These are phyloP conservation scores for Capsella rubella DNA, from an alignment of 441 rosid species.

Conservation along the genomic window DNA sequence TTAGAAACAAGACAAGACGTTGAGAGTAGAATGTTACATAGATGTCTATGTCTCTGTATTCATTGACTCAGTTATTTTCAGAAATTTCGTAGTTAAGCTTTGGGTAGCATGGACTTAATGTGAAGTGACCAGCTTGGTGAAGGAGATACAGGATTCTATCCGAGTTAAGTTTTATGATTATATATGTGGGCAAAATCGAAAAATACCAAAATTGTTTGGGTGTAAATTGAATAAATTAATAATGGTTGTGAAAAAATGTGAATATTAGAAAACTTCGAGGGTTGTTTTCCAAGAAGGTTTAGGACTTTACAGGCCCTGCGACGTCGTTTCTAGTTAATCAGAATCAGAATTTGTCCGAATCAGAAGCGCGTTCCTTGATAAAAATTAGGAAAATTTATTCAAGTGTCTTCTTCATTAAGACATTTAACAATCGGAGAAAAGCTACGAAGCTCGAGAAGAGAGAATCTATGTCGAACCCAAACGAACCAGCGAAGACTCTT, in stretches of 20 bases:
- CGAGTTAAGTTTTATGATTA: not conserved
- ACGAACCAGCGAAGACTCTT: slow-evolving; percentile 87
- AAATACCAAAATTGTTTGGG: not conserved
- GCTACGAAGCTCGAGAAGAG: slow-evolving; percentile 25
- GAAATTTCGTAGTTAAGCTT: not conserved
- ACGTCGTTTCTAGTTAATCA: slow-evolving; percentile 38
- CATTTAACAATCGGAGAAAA: slow-evolving; percentile 27
- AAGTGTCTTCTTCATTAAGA: not conserved
- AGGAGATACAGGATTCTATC: slow-evolving; percentile 6
- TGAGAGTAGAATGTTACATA: slow-evolving; percentile 34
- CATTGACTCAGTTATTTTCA: slow-evolving; percentile 1
- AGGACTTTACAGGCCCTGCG: slow-evolving; percentile 12
- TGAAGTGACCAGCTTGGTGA: slow-evolving; percentile 11
- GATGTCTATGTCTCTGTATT: slow-evolving; percentile 28
- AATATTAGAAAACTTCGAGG: not conserved
- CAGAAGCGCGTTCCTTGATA: slow-evolving; percentile 19
- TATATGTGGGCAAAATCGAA: not conserved
- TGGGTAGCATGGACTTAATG: slow-evolving; percentile 12
- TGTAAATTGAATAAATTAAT: not conserved
- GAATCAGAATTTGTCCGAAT: not conserved
- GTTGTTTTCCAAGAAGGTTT: not conserved
- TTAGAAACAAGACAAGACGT: slow-evolving; percentile 22
- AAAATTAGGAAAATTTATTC: not conserved
- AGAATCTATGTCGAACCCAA: slow-evolving; percentile 64
- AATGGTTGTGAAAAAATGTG: not conserved